Base-by-base conservation (phyloP, 129 eudicot genomes). In the Smallanthus sonchifolius region DNA sequence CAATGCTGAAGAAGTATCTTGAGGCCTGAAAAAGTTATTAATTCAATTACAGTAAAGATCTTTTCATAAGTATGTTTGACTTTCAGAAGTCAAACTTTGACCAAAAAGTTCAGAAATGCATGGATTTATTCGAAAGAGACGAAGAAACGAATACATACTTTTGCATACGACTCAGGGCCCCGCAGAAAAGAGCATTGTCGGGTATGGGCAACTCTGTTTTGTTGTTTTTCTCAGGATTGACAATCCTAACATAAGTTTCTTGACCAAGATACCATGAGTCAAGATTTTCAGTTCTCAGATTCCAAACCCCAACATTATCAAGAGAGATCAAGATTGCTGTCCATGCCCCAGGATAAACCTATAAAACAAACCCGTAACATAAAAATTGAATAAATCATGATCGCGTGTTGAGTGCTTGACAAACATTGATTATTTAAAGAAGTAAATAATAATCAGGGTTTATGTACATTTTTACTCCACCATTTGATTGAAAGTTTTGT, bases 201-300 rank as follows among this genome's bases (percentile, higher is more conserved):
- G 88, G 88, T 43, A 66, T 70, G 42, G 88, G 73, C 37, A 71
- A 81, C 64, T 84, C 83, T 10, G 83, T 84, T 43, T 64, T 81
- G 78, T 84, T 84, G 47, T 75, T 81, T 35, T 68, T 73, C 67
- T 84, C 85, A 34, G 80, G 81, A 69, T 84, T 84, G 32, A 84
- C 79, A 10, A 84, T 73, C 74, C 77, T 81, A 14, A 84, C 47
- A 39, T 84, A 84, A 44, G 88, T 84, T 74, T 84, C 88, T 81
- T 81, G 88, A 75, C 86, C 88, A 63, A 81, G 81, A 57, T 84
- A 84, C 88, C 88, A 84, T 16, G 86, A 77, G 77, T 84, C 86
- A 24, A 84, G 88, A 71, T 84, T 84, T 47, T 81, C 86, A 14
- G 88, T 77, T 81, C 88, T 84, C 64, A 84, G 45, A 64, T 84